A percentile compares a stretch with the other conserved stretches of the same genome.
phyloP scores from a whole-genome alignment of 306 rosid species.

The Dalbergia cultrata region DNA sequence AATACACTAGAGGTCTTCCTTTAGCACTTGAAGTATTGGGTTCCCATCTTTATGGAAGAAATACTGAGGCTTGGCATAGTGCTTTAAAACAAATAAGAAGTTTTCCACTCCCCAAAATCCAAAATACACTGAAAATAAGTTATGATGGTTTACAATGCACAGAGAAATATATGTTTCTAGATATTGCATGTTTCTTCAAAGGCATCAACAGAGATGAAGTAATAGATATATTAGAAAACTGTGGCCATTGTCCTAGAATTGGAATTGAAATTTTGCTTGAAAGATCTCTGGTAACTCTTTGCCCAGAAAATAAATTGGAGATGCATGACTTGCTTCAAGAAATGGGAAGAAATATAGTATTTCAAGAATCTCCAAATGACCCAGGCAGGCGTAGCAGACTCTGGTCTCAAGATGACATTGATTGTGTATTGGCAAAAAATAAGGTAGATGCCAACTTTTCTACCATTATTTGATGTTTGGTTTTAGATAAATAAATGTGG shows the following conservation, averaged over 20 bases:
- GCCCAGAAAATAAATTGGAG: background rate
- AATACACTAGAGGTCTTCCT: conserved; percentile 51
- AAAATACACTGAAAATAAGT: conserved; percentile 45
- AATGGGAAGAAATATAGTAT: conserved; percentile 51
- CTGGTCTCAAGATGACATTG: conserved; percentile 51
- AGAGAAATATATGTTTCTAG: conserved; percentile 50
- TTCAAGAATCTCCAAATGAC: conserved; percentile 47
- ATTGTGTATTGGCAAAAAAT: conserved; percentile 45
- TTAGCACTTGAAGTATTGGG: conserved; percentile 51
- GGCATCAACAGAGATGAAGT: conserved; percentile 45
- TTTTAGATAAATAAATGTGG: background rate
- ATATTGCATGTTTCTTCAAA: conserved; percentile 58
- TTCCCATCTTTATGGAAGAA: conserved; percentile 46
- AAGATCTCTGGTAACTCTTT: conserved; percentile 51
- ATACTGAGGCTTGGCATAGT: conserved; percentile 39
- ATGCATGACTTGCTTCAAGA: conserved; percentile 58
- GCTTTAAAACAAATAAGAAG: conserved; percentile 36
- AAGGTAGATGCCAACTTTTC: conserved; percentile 40
- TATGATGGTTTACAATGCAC: conserved; percentile 38
- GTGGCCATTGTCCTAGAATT: conserved; percentile 43
- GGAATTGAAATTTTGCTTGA: conserved; percentile 51
- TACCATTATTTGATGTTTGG: background rate
- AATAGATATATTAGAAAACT: conserved; percentile 31
- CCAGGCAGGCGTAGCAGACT: conserved; percentile 51
- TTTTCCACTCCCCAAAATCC: conserved; percentile 32